phyloP scores from a whole-genome alignment of 192 early-diverging fungal genomes.

The Umbelopsis sp. region DNA sequence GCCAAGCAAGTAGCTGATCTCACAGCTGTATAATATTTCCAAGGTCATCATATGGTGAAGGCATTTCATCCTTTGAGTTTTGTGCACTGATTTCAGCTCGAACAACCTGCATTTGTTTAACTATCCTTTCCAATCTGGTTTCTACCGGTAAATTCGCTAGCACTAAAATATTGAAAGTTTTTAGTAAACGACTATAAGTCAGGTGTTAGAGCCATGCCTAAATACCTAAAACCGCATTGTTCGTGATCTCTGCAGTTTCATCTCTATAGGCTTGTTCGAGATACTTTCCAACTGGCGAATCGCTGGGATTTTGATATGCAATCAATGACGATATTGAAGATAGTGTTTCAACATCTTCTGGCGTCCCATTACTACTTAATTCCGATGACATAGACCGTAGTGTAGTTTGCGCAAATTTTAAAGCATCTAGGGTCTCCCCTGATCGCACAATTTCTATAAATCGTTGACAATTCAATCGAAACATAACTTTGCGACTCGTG shows the following conservation, averaged over 20 bases:
- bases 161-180: constrained; percentile 33
- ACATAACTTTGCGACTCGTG: constrained; percentile 35
- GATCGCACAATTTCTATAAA: constrained; percentile 64
- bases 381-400: constrained; percentile 25
- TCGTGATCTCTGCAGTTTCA: constrained; percentile 59
- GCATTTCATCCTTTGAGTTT: constrained; percentile 3
- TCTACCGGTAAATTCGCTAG: constrained; percentile 46
- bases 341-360: constrained; percentile 45
- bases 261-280: constrained; percentile 60
- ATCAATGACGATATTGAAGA: constrained; percentile 58
- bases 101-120: constrained; percentile 62
- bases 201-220: background rate
- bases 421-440: constrained; percentile 50
- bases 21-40: constrained; percentile 14
- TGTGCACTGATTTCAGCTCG: constrained; percentile 25
- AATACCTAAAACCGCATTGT: constrained; percentile 67
- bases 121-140: constrained; percentile 54
- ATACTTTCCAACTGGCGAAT: constrained; percentile 53
- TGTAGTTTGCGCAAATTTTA: constrained; percentile 63
- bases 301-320: constrained; percentile 62
- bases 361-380: background rate
- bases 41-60: constrained; percentile 9
- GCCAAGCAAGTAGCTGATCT: too few species aligned
- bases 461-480: constrained; percentile 59
- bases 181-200: background rate